Percentiles rank a stretch among this genome's conserved stretches.
Conservation (phyloP, 73 alveolate species). For the Stentor roeselii region DNA sequence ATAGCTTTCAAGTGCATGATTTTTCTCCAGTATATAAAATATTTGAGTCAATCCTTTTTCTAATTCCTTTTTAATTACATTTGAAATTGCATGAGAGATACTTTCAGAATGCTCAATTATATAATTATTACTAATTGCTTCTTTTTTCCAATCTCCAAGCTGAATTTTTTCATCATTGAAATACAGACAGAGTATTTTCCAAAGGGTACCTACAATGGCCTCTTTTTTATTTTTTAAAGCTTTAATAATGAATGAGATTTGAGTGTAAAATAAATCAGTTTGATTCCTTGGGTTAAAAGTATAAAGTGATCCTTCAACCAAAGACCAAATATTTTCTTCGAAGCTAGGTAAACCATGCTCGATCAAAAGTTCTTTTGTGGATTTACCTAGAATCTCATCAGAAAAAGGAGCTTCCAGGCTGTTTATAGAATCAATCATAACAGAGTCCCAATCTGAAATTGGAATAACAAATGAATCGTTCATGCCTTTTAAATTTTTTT, state of each 20-base stretch:
- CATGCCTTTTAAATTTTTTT: no score
- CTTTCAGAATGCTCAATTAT: background rate
- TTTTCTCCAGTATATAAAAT: background rate
- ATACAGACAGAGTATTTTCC: background rate
- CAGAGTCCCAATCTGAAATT: background rate
- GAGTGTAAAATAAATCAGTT: background rate
- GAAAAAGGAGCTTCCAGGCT: background rate
- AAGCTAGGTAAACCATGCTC: background rate
- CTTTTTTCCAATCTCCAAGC: background rate
- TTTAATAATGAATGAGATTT: background rate
- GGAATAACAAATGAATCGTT: no score
- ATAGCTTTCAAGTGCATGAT: background rate
- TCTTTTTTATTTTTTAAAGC: background rate
- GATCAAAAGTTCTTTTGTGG: background rate
- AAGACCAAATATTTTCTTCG: slow-evolving; percentile 4
- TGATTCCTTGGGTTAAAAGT: background rate
- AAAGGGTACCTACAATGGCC: background rate
- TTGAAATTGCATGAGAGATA: background rate
- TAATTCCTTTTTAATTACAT: background rate
- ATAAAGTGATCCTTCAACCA: background rate
- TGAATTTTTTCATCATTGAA: background rate
- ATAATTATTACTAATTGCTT: background rate
- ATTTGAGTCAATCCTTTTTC: background rate
- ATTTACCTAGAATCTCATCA: background rate
- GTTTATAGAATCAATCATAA: background rate